Base-by-base conservation (phyloP, 2,329 filamentous ascomycete genomes). In the Curvularia eragrostidis region DNA sequence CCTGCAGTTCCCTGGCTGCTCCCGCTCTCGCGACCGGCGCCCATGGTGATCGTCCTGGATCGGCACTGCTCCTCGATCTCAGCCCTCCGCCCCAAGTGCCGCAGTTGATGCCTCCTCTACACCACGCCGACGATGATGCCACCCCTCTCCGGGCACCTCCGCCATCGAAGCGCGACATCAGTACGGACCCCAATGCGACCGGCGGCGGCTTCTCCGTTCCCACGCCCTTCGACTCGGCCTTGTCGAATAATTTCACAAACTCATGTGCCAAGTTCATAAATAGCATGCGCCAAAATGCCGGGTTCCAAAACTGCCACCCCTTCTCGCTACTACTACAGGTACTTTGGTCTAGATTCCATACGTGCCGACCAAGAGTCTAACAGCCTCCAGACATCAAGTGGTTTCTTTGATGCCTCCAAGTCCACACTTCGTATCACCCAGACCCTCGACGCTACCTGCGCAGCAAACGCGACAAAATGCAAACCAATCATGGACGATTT, bases 291-390 rank as follows among this genome's bases (percentile, higher is more conserved):
- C 79, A 78, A 46, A 85, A 91, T 71, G 72, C 83, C 5, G 87
- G 85, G 3, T 92, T 95, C 67, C 84, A 86, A 65, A 75, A 83
- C 50, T 98, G 94, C 79, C 87, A 93, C 65, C 91, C 94, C 0
- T 82, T 97, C 56, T 97, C 93, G 1, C 82, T 97, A 68, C 85
- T 98, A 63, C 81, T 98, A 9, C 87, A 91, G 81, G 90, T 91
- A 79, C 72, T 85, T 62, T 19, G 30, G 18, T 18, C n/a, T 13
- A 30, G 18, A 7, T 44, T 28, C 28, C 19, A n/a, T n/a, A n/a
- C 18, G 12, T 24, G 9, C 5, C 1, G 6, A 24, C 28, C 9
- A 21, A 3, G 5, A 46, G 21, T 24, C 49, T 70, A 32, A 70
- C 53, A 36, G n/a, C 6, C 15, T 34, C 15, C 74, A 96, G 87